Conservation (phyloP, 306 rosid species). For the Calophaca sinica region DNA sequence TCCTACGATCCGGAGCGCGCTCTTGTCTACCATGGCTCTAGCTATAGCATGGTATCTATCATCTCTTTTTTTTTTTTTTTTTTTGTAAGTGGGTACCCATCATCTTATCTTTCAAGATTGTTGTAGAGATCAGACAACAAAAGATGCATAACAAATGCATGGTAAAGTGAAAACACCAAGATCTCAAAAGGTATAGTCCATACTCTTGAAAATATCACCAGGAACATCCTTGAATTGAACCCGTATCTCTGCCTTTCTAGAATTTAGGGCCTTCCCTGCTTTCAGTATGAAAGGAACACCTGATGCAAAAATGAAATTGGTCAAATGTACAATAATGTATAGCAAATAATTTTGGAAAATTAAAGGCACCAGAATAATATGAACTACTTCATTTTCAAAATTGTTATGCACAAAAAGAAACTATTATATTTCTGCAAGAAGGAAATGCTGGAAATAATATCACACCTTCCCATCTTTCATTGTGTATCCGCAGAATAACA, state of each 20-base stretch:
- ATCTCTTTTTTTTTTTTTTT: not conserved
- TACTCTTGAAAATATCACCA: conserved; percentile 96
- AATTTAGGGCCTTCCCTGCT: conserved; percentile 94
- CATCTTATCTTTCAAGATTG: conserved; percentile 28
- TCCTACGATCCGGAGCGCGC: no score
- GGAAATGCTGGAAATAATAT: conserved; percentile 18
- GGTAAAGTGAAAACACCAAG: conserved; percentile 39
- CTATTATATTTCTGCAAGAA: not conserved
- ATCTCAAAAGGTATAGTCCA: conserved; percentile 44
- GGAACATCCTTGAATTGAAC: conserved; percentile 99
- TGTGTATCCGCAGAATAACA: conserved; percentile 78
- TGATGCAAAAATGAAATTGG: conserved; percentile 41
- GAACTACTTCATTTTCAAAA: conserved; percentile 22
- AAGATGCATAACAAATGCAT: conserved; percentile 28
- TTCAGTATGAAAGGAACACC: conserved; percentile 95
- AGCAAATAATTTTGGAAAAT: not conserved
- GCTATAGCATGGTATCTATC: not conserved
- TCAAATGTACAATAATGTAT: conserved; percentile 20
- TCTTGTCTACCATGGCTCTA: no score
- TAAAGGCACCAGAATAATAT: not conserved
- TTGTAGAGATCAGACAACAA: not conserved
- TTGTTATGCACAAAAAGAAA: not conserved
- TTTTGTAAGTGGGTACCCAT: not conserved
- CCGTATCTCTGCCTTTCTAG: conserved; percentile 94
- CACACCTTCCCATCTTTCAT: conserved; percentile 99